These are phyloP conservation scores for Mycena crocata DNA, from an alignment of 768 basidiomycete genomes.

Conservation along the genomic window DNA sequence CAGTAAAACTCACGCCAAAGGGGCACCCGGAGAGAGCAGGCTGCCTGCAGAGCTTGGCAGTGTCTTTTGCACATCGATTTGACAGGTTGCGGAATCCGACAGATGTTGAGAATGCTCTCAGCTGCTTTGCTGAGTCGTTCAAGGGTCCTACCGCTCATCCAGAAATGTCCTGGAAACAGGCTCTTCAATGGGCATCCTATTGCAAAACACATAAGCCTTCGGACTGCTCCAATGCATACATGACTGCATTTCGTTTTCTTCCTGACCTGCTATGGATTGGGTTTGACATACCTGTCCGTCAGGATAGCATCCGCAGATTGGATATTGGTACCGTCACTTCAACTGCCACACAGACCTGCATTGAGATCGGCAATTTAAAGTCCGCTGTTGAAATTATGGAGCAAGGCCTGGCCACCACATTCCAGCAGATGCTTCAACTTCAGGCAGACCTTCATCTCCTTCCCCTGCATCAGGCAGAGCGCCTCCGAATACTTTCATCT, in stretches of 20 bases:
- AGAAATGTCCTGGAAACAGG: not conserved
- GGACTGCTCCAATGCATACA: not conserved
- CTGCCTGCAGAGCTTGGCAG: not conserved
- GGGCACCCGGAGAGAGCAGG: not conserved
- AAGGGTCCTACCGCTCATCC: not conserved
- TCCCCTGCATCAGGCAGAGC: not conserved
- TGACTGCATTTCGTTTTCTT: not conserved
- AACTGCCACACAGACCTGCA: not conserved
- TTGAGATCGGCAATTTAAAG: not conserved
- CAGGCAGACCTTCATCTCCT: not conserved
- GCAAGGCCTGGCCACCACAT: too few species aligned
- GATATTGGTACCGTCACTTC: not conserved
- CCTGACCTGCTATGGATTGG: conserved; percentile 7
- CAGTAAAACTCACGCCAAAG: not conserved
- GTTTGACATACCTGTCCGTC: not conserved
- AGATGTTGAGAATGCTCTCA: not conserved
- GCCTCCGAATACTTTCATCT: not conserved
- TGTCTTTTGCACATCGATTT: not conserved
- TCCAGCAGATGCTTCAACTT: conserved; percentile 4
- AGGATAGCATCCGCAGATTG: not conserved
- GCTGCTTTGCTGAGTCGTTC: not conserved
- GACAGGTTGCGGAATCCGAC: not conserved
- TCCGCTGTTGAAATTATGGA: conserved; percentile 4
- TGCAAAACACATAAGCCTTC: not conserved
- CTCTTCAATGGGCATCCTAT: conserved; percentile 1